A percentile compares a stretch with the other conserved stretches of the same genome.
Evolutionary conservation across 805 yeast genomes (phyloP).

Genomic region (Candida maesae): DNA sequence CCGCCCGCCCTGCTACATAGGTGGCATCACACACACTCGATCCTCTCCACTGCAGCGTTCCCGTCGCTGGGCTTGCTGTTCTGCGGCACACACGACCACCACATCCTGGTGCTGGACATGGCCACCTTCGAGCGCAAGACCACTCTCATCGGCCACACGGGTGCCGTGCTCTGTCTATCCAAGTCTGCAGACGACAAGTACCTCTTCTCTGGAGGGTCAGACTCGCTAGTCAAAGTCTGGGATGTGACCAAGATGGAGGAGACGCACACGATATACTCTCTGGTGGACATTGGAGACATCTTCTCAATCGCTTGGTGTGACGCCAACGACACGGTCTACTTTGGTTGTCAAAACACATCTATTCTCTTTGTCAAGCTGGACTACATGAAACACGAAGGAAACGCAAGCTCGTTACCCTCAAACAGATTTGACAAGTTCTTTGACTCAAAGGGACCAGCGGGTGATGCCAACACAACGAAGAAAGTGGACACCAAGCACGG

Average conservation of each 20-base stretch:
- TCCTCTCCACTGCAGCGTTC: conserved; percentile 66
- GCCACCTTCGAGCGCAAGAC: conserved; percentile 54
- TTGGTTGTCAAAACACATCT: conserved; percentile 93
- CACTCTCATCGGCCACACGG: conserved; percentile 57
- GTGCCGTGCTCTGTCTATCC: conserved; percentile 71
- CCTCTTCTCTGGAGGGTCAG: conserved; percentile 85
- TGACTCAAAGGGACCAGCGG: conserved; percentile 87
- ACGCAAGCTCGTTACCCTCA: conserved; percentile 47
- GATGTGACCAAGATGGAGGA: conserved; percentile 46
- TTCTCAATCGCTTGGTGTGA: conserved; percentile 76
- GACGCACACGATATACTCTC: conserved; percentile 74
- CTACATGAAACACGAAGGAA: conserved; percentile 26
- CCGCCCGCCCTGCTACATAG: conserved; percentile 46
- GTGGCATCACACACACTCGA: conserved; percentile 74
- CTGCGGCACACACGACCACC: conserved; percentile 90
- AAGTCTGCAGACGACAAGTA: conserved; percentile 48
- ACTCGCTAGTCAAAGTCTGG: conserved; percentile 87
- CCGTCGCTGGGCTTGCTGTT: conserved; percentile 56
- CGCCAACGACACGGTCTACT: conserved; percentile 54
- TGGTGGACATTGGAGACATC: conserved; percentile 89
- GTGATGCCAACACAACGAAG: conserved; percentile 24
- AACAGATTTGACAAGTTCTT: conserved; percentile 79
- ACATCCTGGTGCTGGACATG: conserved; percentile 67
- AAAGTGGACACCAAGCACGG: conserved; percentile 9
- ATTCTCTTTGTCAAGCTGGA: conserved; percentile 61